Evolutionary conservation across 345 rosid species (phyloP).

Genomic region (Pugionium cornutum): DNA sequence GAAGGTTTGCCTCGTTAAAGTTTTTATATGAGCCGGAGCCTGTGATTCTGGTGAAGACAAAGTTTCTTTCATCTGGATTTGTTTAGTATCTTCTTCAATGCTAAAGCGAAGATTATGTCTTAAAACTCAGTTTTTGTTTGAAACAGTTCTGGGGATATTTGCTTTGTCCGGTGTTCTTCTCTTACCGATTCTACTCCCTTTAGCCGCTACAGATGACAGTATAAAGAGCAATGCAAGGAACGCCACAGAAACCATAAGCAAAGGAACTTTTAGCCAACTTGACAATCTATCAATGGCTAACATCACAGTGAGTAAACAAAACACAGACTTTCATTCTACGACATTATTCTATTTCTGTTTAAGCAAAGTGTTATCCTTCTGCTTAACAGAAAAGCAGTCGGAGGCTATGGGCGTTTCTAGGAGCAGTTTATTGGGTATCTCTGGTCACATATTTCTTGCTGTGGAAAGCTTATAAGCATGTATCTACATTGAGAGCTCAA

Average conservation of each 20-base stretch:
- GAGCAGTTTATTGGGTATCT: constrained; percentile 74
- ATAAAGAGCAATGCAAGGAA: constrained; percentile 16
- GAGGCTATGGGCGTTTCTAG: constrained; percentile 78
- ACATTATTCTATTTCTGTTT: neutral
- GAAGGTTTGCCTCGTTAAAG: neutral
- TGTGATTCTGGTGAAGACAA: constrained; percentile 15
- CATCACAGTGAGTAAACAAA: constrained; percentile 51
- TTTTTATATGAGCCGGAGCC: neutral
- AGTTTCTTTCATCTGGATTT: neutral
- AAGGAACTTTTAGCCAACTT: constrained; percentile 60
- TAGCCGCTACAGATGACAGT: constrained; percentile 60
- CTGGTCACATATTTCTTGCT: constrained; percentile 66
- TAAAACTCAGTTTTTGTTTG: constrained; percentile 18
- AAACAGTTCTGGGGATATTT: constrained; percentile 68
- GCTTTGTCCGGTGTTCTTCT: constrained; percentile 65
- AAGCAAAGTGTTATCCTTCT: neutral
- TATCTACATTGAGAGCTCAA: constrained; percentile 61
- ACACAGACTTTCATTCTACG: neutral
- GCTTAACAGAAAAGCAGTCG: constrained; percentile 48
- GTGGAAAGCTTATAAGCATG: constrained; percentile 89
- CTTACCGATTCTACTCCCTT: constrained; percentile 74
- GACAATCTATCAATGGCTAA: constrained; percentile 82
- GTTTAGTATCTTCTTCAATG: neutral
- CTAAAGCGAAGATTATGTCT: neutral
- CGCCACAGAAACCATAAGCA: constrained; percentile 42